Conservation (phyloP, 192 early-diverging fungal genomes). For the Geranomyces michiganensis region DNA sequence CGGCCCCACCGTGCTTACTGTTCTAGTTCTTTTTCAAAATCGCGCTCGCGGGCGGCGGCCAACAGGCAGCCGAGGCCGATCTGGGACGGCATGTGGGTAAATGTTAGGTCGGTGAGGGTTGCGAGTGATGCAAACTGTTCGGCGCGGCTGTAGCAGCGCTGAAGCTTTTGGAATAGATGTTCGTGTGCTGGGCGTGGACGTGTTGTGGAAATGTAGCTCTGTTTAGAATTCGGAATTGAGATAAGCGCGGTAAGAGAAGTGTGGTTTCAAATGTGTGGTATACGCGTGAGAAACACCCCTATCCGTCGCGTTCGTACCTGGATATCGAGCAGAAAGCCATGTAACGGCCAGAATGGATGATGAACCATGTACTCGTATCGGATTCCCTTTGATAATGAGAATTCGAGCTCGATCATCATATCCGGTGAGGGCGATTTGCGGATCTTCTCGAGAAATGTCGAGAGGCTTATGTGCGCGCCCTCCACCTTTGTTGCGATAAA, state of each 20-base stretch:
- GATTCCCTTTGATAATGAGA: conserved; percentile 42
- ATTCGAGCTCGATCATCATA: conserved; percentile 43
- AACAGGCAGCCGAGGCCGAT: conserved; percentile 53
- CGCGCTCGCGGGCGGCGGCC: conserved; percentile 34
- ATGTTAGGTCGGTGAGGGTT: conserved; percentile 40
- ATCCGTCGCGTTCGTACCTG: conserved; percentile 37
- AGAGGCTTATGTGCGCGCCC: conserved; percentile 35
- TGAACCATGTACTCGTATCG: conserved; percentile 52
- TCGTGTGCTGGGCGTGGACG: conserved; percentile 24
- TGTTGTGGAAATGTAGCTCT: conserved; percentile 24
- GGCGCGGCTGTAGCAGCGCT: conserved; percentile 27
- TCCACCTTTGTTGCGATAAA: conserved; percentile 55
- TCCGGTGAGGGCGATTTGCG: conserved; percentile 38
- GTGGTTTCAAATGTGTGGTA: no score
- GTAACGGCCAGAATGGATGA: conserved; percentile 50
- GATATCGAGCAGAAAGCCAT: conserved; percentile 53
- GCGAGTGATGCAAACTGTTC: conserved; percentile 35
- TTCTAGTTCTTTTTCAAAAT: conserved; percentile 36
- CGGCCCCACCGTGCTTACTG: conserved; percentile 39
- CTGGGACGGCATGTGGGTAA: conserved; percentile 50
- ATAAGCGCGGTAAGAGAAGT: no score
- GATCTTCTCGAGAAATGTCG: conserved; percentile 48
- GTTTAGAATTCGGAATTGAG: no score
- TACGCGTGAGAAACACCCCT: no score
- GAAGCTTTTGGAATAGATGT: conserved; percentile 26